Percentiles rank a stretch among this genome's conserved stretches.
Conservation (phyloP, 1,284 basidiomycete species). For the Athelia sp. region DNA sequence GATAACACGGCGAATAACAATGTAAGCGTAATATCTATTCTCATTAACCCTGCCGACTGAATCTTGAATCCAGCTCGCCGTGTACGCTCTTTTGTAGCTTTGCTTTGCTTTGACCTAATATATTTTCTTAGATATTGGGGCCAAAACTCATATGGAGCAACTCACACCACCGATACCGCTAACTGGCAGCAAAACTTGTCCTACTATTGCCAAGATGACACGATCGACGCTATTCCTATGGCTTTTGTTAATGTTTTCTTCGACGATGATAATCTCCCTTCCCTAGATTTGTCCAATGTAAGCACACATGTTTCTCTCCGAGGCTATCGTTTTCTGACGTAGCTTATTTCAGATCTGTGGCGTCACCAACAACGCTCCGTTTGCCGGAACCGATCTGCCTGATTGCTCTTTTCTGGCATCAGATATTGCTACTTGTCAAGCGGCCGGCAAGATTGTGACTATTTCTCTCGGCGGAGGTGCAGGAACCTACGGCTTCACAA, state of each 20-base stretch:
- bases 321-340: background rate
- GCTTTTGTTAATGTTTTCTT: conserved; percentile 59
- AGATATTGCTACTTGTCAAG: conserved; percentile 57
- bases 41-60: background rate
- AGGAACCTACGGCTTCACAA: conserved; percentile 44
- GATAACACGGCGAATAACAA: conserved; percentile 15
- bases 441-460: conserved; percentile 61
- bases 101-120: no score
- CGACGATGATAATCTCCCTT: conserved; percentile 48
- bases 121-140: conserved; percentile 33
- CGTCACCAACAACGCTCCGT: conserved; percentile 31
- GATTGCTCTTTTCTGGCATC: conserved; percentile 50
- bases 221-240: conserved; percentile 50
- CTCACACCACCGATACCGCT: conserved; percentile 32
- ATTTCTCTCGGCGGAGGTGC: conserved; percentile 61
- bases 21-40: conserved; percentile 6
- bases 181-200: conserved; percentile 47
- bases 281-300: conserved; percentile 58
- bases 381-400: conserved; percentile 51
- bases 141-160: conserved; percentile 56
- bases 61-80: conserved; percentile 11
- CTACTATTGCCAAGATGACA: conserved; percentile 49
- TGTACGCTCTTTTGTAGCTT: conserved; percentile 7
- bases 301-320: conserved; percentile 11
- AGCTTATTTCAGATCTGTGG: conserved; percentile 44